A percentile compares a stretch with the other conserved stretches of the same genome.
These are phyloP conservation scores for Cladorrhinum sp. DNA, from an alignment of 2,329 filamentous ascomycete genomes.

Conservation along the genomic window DNA sequence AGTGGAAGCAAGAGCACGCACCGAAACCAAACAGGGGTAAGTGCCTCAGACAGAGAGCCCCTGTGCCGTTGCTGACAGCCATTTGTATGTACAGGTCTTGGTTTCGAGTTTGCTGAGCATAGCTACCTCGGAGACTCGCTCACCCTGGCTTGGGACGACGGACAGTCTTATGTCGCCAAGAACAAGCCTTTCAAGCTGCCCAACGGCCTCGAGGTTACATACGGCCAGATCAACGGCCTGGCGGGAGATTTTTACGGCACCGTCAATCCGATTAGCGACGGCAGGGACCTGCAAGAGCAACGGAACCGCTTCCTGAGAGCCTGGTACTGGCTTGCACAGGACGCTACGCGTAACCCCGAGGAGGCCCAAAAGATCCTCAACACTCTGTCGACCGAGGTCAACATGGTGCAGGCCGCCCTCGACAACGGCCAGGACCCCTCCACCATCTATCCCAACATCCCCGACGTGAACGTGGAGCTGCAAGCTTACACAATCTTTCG, in stretches of 20 bases:
- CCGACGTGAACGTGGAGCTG: neutral
- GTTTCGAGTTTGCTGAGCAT: conserved; percentile 3
- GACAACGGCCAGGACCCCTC: neutral
- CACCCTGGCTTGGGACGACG: conserved; percentile 1
- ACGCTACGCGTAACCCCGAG: conserved; percentile 1
- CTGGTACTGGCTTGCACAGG: neutral
- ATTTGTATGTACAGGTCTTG: neutral
- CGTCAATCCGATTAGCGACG: conserved; percentile 12
- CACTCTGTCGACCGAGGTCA: neutral
- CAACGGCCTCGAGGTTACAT: conserved; percentile 6
- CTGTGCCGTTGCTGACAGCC: neutral
- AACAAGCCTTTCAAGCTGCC: conserved; percentile 5
- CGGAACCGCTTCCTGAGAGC: neutral
- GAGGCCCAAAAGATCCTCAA: conserved; percentile 3
- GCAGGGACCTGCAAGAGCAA: conserved; percentile 5
- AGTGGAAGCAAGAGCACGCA: conserved; percentile 2
- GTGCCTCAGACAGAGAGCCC: neutral
- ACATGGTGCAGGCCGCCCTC: neutral
- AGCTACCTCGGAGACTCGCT: conserved; percentile 3
- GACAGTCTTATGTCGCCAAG: neutral
- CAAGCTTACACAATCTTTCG: neutral
- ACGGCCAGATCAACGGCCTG: conserved; percentile 11
- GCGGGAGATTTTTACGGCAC: conserved; percentile 17
- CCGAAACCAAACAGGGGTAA: neutral
- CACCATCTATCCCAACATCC: neutral